phyloP scores from a whole-genome alignment of 192 early-diverging fungal species.

The Dispira simplex region DNA sequence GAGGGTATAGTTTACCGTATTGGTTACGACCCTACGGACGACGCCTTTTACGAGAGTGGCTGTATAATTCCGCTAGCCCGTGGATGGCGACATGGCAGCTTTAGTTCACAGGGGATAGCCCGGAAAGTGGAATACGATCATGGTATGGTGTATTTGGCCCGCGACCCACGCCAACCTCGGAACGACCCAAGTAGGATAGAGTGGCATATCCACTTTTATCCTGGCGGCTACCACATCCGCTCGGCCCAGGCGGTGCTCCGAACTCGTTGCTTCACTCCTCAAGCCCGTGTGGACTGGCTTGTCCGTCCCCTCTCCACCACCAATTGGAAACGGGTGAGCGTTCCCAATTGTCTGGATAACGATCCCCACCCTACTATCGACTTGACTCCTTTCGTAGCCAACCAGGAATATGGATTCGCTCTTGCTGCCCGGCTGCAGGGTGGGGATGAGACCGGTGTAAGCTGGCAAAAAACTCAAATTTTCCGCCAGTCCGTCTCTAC shows the following conservation, averaged over 20 bases:
- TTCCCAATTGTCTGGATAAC: constrained; percentile 13
- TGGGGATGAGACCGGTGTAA: constrained; percentile 12
- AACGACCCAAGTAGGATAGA: constrained; percentile 10
- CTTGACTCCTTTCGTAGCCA: constrained; percentile 19
- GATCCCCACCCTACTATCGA: constrained; percentile 17
- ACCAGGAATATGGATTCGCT: constrained; percentile 25
- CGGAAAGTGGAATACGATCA: constrained; percentile 31
- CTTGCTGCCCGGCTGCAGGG: constrained; percentile 17
- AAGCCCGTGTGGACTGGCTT: constrained; percentile 21
- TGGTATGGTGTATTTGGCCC: constrained; percentile 25
- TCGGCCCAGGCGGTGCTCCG: constrained; percentile 17
- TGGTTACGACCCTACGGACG: constrained; percentile 28
- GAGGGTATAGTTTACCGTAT: constrained; percentile 4
- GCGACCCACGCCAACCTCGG: constrained; percentile 5
- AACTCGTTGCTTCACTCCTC: constrained; percentile 16
- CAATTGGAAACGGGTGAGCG: constrained; percentile 13
- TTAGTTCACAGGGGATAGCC: constrained; percentile 13
- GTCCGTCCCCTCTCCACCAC: constrained; percentile 20
- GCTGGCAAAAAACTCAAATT: constrained; percentile 29
- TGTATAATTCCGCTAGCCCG: constrained; percentile 22
- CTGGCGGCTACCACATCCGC: constrained; percentile 15
- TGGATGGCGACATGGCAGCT: constrained; percentile 20
- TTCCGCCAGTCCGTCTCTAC: constrained; percentile 23
- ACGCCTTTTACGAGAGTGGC: constrained; percentile 31
- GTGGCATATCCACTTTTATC: constrained; percentile 28